These are phyloP conservation scores for Mycena leptocephala DNA, from an alignment of 768 basidiomycete genomes.

Conservation along the genomic window DNA sequence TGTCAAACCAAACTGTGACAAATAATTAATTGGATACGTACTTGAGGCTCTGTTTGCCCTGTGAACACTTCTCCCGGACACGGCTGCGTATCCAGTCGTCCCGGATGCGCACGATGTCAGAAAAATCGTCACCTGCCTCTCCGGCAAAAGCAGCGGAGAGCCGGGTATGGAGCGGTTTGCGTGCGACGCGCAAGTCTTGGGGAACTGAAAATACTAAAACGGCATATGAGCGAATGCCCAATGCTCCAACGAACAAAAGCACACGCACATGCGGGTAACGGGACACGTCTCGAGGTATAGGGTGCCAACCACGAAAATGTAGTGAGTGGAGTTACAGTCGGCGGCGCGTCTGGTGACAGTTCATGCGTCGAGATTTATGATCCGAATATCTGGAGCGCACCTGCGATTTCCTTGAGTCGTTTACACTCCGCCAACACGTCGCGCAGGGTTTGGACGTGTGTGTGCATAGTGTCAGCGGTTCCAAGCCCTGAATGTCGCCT, in stretches of 20 bases:
- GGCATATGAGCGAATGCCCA: not conserved
- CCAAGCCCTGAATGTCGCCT: constrained; percentile 50
- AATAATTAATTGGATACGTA: constrained; percentile 31
- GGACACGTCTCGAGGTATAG: constrained; percentile 51
- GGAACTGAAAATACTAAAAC: constrained; percentile 57
- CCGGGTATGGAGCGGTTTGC: constrained; percentile 64
- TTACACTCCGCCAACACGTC: constrained; percentile 70
- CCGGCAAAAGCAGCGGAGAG: constrained; percentile 79
- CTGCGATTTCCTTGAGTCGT: constrained; percentile 65
- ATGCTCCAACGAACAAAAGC: not conserved
- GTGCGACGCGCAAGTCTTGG: constrained; percentile 70
- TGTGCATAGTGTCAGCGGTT: constrained; percentile 63
- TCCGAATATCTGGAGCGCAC: constrained; percentile 48
- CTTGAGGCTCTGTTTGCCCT: constrained; percentile 52
- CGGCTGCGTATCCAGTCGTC: constrained; percentile 75
- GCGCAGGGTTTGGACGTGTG: constrained; percentile 65
- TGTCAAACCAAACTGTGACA: not conserved
- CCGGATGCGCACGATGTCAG: constrained; percentile 72
- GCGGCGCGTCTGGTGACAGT: constrained; percentile 25
- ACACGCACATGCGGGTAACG: constrained; percentile 48
- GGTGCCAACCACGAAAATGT: constrained; percentile 65
- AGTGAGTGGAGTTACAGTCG: constrained; percentile 46
- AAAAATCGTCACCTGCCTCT: constrained; percentile 70
- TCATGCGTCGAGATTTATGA: not conserved
- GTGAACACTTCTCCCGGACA: constrained; percentile 55